A percentile compares a stretch with the other conserved stretches of the same genome.
Conservation (phyloP, 2,329 filamentous ascomycete species). For the Fusarium udum region DNA sequence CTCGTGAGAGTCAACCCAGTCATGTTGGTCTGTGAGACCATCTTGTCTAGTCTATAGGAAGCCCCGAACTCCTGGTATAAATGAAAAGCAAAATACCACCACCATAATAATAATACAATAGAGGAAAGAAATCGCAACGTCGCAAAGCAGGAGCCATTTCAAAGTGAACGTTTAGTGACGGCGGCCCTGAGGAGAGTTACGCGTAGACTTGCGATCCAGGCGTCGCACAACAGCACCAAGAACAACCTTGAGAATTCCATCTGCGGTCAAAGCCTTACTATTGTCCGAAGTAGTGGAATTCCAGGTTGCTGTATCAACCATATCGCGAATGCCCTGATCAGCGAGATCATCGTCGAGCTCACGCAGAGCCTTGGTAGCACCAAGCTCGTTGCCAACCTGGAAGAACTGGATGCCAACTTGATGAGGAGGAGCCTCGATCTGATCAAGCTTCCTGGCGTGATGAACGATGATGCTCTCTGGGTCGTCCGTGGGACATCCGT, state of each 20-base stretch:
- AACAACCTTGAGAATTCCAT: constrained; percentile 82
- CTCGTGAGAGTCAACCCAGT: constrained; percentile 7
- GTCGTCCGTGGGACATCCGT: constrained; percentile 84
- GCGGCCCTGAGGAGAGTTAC: constrained; percentile 17
- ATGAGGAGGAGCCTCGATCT: constrained; percentile 74
- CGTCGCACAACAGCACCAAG: constrained; percentile 75
- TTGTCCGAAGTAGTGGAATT: constrained; percentile 56
- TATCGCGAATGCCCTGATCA: constrained; percentile 74
- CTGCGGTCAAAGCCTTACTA: constrained; percentile 64
- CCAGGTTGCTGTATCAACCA: constrained; percentile 91
- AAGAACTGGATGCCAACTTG: constrained; percentile 97
- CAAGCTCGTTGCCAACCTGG: constrained; percentile 81
- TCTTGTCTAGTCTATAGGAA: not conserved
- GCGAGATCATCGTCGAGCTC: constrained; percentile 78
- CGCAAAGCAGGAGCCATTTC: not conserved
- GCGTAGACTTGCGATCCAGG: constrained; percentile 46
- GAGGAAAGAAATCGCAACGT: not conserved
- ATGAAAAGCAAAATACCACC: constrained; percentile 13
- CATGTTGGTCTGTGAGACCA: not conserved
- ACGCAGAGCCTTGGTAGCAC: constrained; percentile 71
- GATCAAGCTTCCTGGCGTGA: constrained; percentile 76
- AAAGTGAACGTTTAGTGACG: not conserved
- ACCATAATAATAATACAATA: not conserved
- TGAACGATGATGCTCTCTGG: constrained; percentile 74
- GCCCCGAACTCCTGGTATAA: constrained; percentile 20